phyloP scores from a whole-genome alignment of 257 asterid species.

The Jasminum sambac region DNA sequence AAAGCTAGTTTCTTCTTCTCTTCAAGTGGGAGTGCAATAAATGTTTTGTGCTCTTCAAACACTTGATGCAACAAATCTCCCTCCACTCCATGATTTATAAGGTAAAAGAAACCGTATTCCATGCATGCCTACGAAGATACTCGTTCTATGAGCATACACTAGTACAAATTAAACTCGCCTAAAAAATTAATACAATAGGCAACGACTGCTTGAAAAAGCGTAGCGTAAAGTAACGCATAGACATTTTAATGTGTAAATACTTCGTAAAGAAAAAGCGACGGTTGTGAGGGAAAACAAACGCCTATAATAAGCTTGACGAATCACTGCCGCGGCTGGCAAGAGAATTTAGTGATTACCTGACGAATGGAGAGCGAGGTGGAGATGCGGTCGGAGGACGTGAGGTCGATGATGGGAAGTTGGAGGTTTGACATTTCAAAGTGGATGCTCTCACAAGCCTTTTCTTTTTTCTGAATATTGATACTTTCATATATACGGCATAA shows the following conservation, averaged over 20 bases:
- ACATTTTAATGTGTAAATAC: too few relatives aligned
- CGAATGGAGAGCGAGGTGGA: constrained; percentile 47
- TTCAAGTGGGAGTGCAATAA: constrained; percentile 43
- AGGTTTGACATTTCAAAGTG: constrained; percentile 30
- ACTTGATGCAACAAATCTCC: constrained; percentile 38
- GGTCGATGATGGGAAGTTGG: constrained; percentile 55
- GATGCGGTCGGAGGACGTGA: constrained; percentile 37
- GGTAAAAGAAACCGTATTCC: constrained; percentile 60
- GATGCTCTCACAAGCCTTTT: background rate
- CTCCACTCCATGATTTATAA: constrained; percentile 56
- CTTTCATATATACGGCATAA: too few relatives aligned
- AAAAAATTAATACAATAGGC: too few relatives aligned
- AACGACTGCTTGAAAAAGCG: too few relatives aligned
- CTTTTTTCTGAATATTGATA: too few relatives aligned
- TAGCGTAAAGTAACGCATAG: too few relatives aligned
- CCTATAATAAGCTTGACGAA: too few relatives aligned
- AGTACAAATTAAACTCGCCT: too few relatives aligned
- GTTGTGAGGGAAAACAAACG: too few relatives aligned
- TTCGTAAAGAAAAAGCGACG: too few relatives aligned
- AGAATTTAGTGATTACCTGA: constrained; percentile 32
- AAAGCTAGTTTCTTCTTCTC: constrained; percentile 45
- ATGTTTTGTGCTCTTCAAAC: constrained; percentile 36
- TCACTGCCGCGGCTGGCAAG: background rate
- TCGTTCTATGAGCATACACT: too few relatives aligned
- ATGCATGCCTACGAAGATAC: constrained; percentile 46